These are phyloP conservation scores for Ploettnerulaceae sp. DNA, from an alignment of 2,329 filamentous ascomycete genomes.

Conservation along the genomic window DNA sequence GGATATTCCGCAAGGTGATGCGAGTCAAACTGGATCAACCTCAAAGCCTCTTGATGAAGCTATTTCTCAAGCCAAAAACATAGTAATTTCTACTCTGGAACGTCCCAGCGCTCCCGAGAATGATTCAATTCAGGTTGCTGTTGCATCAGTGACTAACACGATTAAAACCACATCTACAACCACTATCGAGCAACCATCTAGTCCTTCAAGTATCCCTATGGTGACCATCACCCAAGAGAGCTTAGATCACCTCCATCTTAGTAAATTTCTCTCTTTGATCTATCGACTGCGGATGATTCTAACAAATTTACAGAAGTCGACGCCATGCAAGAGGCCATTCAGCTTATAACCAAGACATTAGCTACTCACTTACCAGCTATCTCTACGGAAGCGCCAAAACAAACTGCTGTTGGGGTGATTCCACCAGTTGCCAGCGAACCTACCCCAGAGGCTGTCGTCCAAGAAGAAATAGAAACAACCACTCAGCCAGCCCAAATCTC, in stretches of 20 bases:
- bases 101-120: not conserved
- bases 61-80: not conserved
- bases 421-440: not conserved
- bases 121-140: not conserved
- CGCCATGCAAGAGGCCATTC: slow-evolving; percentile 14
- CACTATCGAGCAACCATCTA: not conserved
- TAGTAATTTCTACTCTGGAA: not conserved
- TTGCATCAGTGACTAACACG: slow-evolving; percentile 1
- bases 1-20: no score
- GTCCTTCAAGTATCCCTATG: not conserved
- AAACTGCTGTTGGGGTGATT: not conserved
- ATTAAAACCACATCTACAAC: slow-evolving; percentile 1
- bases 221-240: slow-evolving; percentile 13
- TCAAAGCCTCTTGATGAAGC: not conserved
- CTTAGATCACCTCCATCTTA: slow-evolving; percentile 15
- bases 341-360: slow-evolving; percentile 10
- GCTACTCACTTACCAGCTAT: slow-evolving; percentile 4
- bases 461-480: not conserved
- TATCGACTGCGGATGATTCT: not conserved
- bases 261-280: slow-evolving; percentile 6
- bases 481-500: not conserved
- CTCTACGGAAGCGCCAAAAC: not conserved
- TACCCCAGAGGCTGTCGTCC: not conserved
- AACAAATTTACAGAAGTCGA: slow-evolving; percentile 15
- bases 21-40: no score